These are phyloP conservation scores for Boletus sp. DNA, from an alignment of 1,284 basidiomycete species.

Conservation along the genomic window DNA sequence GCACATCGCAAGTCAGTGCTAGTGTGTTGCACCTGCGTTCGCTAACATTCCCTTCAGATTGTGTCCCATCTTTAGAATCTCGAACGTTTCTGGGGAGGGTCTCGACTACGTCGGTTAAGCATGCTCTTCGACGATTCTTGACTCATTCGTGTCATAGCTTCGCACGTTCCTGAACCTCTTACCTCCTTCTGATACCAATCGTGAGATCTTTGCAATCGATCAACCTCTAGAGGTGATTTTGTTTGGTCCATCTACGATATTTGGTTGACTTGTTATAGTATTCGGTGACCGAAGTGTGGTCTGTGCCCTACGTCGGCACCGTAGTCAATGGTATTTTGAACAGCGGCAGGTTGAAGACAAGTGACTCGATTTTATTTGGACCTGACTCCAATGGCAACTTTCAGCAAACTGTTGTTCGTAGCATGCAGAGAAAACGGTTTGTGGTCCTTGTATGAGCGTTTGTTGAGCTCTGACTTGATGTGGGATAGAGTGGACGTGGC, in stretches of 20 bases:
- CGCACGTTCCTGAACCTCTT: conserved; percentile 85
- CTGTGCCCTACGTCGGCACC: conserved; percentile 93
- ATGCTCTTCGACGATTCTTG: conserved; percentile 1
- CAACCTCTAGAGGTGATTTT: conserved; percentile 79
- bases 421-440: conserved; percentile 91
- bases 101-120: conserved; percentile 63
- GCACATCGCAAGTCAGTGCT: conserved; percentile 27
- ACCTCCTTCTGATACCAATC: conserved; percentile 79
- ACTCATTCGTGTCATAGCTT: conserved; percentile 43
- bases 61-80: conserved; percentile 92
- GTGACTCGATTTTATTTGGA: conserved; percentile 84
- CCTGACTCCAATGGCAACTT: conserved; percentile 95
- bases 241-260: not conserved
- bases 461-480: not conserved
- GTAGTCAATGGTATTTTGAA: conserved; percentile 93
- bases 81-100: conserved; percentile 93
- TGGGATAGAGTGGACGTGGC: conserved; percentile 70
- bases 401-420: conserved; percentile 78
- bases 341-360: conserved; percentile 72
- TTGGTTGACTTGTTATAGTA: conserved; percentile 46
- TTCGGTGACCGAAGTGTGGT: conserved; percentile 83
- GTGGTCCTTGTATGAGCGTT: conserved; percentile 11
- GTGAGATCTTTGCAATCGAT: conserved; percentile 77
- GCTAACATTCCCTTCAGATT: conserved; percentile 48
- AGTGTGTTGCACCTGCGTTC: not conserved